Percentiles rank a stretch among this genome's conserved stretches.
Evolutionary conservation across 2,329 filamentous ascomycete genomes (phyloP).

Genomic region (Colletotrichum sp.): DNA sequence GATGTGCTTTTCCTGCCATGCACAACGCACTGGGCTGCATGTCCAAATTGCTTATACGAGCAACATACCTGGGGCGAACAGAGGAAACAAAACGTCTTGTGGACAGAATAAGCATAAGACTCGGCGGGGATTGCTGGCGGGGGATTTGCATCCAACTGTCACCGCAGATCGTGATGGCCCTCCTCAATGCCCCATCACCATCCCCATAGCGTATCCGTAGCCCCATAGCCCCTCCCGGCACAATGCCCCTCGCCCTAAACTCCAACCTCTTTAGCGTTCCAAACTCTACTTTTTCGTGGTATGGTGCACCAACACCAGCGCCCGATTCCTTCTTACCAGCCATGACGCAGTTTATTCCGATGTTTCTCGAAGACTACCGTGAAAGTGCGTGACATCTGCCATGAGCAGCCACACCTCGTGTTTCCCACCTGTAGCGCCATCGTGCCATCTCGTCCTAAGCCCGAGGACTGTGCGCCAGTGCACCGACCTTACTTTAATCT

Average conservation of each 20-base stretch:
- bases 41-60: slow-evolving; percentile 5
- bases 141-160: not conserved
- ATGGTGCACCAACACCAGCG: not conserved
- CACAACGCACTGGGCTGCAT: not conserved
- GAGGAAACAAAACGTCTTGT: not conserved
- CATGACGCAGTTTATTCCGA: not conserved
- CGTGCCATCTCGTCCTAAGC: not conserved
- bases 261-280: not conserved
- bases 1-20: not conserved
- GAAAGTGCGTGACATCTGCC: not conserved
- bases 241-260: not conserved
- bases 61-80: not conserved
- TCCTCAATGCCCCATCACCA: not conserved
- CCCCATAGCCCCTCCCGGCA: not conserved
- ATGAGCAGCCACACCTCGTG: not conserved
- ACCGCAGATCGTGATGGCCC: not conserved
- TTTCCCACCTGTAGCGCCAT: not conserved
- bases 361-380: not conserved
- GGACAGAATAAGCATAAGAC: not conserved
- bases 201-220: not conserved
- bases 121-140: not conserved
- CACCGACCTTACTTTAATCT: not conserved
- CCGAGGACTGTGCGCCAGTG: not conserved
- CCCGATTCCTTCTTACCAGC: not conserved
- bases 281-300: not conserved